Base-by-base conservation (phyloP, 2,329 filamentous ascomycete genomes). In the Colletotrichum eremochloae region DNA sequence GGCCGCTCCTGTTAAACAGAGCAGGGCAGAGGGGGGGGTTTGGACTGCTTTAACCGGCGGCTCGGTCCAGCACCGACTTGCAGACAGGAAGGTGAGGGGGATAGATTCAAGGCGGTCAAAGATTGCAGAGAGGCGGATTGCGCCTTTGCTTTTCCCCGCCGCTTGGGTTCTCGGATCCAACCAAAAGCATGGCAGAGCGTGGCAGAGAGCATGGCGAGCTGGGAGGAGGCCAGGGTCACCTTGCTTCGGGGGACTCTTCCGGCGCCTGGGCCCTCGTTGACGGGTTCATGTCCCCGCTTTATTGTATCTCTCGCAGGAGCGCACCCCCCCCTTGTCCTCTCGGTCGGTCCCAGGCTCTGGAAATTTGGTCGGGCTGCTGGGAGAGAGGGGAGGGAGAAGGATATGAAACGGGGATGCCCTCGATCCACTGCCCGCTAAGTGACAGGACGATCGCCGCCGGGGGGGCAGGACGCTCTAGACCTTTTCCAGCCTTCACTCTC, bases 371-470 rank as follows among this genome's bases (percentile, higher is more conserved):
- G 44, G 7, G 44, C 18, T 46, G 44, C 33, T 5, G 8, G 33
- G 8, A 36, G 33, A 36, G 33, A 8, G 8, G 57, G 38, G 15
- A 60, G 31, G 38, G 9, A 11, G 29, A 12, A 15, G n/a, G 52
- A n/a, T 33, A 55, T 56, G 53, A 56, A 68, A 68, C 36, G 42
- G 65, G 69, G 65, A 64, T 72, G 38, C 18, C 29, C 3, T 24
- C 42, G 42, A 44, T 44, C 42, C 44, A 33, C 50, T 33, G 20
- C 52, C 31, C 15, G 38, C 31, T 20, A 31, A 33, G 48, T 48
- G 61, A 63, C 69, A 66, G 69, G 44, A 72, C 69, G 69, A 72
- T 72, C 69, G 69, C 48, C 68, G 53, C 69, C 69, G 69, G 62
- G 65, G 42, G 65, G 31, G 4, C 14, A 44, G 31, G 33, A 29